Evolutionary conservation across 805 yeast species (phyloP).

Genomic region (Myxozyma neotropica): DNA sequence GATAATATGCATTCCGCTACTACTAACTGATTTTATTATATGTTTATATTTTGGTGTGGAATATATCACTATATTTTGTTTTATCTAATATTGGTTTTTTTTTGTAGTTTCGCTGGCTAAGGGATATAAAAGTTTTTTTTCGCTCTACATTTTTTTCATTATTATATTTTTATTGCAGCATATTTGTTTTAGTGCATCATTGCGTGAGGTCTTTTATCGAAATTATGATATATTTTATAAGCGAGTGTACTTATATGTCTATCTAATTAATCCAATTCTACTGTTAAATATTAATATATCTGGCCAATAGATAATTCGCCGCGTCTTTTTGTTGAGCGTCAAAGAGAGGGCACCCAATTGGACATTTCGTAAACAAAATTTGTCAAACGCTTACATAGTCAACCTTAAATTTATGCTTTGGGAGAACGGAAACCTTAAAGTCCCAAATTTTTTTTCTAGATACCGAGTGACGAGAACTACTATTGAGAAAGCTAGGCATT

Average conservation of each 20-base stretch:
- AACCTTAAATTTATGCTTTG: not conserved
- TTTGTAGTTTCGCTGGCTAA: not conserved
- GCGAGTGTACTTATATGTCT: no score
- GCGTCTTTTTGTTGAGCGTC: no score
- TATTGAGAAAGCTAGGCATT: not conserved
- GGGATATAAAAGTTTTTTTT: not conserved
- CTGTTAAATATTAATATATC: no score
- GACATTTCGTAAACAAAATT: not conserved
- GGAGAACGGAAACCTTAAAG: conserved; percentile 3
- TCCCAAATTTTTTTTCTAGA: conserved; percentile 12
- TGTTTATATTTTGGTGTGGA: not conserved
- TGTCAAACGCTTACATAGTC: not conserved
- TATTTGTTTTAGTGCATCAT: not conserved
- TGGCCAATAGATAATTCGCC: no score
- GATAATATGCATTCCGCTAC: no score
- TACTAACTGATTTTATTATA: not conserved
- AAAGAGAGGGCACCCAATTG: not conserved
- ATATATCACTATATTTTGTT: not conserved
- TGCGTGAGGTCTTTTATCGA: no score
- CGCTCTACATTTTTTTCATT: not conserved
- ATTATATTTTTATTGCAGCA: not conserved
- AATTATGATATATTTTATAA: no score
- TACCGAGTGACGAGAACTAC: no score
- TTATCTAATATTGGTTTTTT: not conserved
- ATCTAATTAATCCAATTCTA: no score